Evolutionary conservation across 805 yeast genomes (phyloP), one percentile per base, ranked within the genome.

Genomic region (Kuraishia borneana): DNA sequence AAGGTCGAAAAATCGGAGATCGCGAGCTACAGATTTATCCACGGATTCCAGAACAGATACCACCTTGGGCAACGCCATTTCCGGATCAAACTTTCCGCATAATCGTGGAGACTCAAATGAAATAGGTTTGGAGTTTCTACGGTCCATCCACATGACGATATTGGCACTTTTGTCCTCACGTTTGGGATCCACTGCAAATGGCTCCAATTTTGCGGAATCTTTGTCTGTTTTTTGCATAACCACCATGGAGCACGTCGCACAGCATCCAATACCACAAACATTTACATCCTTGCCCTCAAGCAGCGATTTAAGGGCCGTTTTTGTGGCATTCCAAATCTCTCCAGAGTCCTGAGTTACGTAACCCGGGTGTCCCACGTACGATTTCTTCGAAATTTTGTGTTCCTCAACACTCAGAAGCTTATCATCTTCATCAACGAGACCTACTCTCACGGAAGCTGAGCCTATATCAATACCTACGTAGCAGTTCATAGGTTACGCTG

Each of bases 111-210:
- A 6, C 44, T 39, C 6, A 37, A 32, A 5, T 46, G 49, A 5
- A 18, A 26, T 2, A 19, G 14, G 6, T 22, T 8, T 1, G 34
- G 32, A 9, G 21, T 17, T 13, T 26, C 26, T 3, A 13, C 33
- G 5, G 43, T 74, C 80, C 80, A 74, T 74, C 81, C 82, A 74
- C 32, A 74, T 58, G 4, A 74, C 54, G 3, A 73, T 58, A 70
- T 69, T 23, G 61, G 58, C 5, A 43, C 18, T 43, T 4, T 30
- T 38, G 22, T 43, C 43, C 2, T 36, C 29, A 27, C 36, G 34
- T 6, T 45, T 50, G 18, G 48, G 44, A 31, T 56, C 47, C 22
- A 58, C 60, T 4, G 67, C 52, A 28, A 41, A 50, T 12, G 70
- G 65, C 16, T 31, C 42, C 12, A 51, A 34, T 4, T 32, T 18